Evolutionary conservation across 176 grass and related monocot species (phyloP).

Genomic region (Pontederia paniculata): DNA sequence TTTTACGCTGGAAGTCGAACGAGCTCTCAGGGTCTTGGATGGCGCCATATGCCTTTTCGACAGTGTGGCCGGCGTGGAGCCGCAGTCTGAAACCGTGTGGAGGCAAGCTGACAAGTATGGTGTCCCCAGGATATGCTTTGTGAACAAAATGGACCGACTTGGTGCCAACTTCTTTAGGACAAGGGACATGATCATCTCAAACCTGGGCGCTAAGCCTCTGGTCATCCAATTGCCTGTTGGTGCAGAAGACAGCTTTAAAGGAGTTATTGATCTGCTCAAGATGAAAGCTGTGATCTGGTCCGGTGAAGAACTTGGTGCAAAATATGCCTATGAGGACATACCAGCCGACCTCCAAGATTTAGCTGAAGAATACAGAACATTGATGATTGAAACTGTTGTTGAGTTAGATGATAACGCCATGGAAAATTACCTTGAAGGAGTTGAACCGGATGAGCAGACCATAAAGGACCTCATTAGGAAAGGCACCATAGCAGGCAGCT

Average conservation of each 20-base stretch:
- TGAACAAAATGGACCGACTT: slow-evolving; percentile 96
- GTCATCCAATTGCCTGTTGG: slow-evolving; percentile 92
- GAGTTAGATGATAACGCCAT: slow-evolving; percentile 77
- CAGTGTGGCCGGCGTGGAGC: slow-evolving; percentile 94
- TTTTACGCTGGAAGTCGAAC: slow-evolving; percentile 96
- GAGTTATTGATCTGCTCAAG: slow-evolving; percentile 78
- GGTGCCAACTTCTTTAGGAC: slow-evolving; percentile 95
- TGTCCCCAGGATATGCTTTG: slow-evolving; percentile 91
- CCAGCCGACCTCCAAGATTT: slow-evolving; percentile 64
- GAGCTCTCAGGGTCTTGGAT: slow-evolving; percentile 90
- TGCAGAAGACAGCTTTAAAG: slow-evolving; percentile 86
- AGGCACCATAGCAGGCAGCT: slow-evolving; percentile 58
- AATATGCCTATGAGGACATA: slow-evolving; percentile 79
- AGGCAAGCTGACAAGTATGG: slow-evolving; percentile 96
- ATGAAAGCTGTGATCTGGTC: slow-evolving; percentile 94
- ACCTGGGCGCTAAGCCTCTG: slow-evolving; percentile 90
- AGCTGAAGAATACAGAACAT: slow-evolving; percentile 61
- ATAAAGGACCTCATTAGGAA: slow-evolving; percentile 83
- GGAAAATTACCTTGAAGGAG: slow-evolving; percentile 87
- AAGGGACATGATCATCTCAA: slow-evolving; percentile 94
- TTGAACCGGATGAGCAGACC: slow-evolving; percentile 69
- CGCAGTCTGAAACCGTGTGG: slow-evolving; percentile 98
- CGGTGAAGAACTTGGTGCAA: slow-evolving; percentile 85
- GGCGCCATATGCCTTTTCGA: slow-evolving; percentile 96
- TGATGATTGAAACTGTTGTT: slow-evolving; percentile 79